phyloP scores from a whole-genome alignment of 345 rosid genomes.

The Zanthoxylum bungeanum region DNA sequence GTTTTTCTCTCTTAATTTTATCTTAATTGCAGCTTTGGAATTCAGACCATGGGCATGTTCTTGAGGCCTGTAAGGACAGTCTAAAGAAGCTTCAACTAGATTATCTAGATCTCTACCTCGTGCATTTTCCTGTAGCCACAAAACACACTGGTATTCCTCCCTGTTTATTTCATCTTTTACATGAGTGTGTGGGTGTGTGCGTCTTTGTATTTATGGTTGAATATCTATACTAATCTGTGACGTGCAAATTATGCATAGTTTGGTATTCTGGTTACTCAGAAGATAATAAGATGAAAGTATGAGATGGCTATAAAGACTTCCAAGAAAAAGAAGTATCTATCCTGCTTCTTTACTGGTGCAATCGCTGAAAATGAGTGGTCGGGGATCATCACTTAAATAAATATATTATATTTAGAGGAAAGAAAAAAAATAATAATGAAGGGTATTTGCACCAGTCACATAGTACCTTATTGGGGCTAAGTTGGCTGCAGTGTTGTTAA shows the following conservation, averaged over 20 bases:
- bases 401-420: neutral
- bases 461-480: neutral
- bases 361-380: neutral
- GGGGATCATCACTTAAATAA: neutral
- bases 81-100: constrained; percentile 84
- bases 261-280: neutral
- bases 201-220: neutral
- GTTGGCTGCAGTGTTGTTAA: too few relatives aligned
- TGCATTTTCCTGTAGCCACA: constrained; percentile 85
- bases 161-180: neutral
- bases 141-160: constrained; percentile 55
- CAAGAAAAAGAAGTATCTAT: neutral
- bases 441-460: neutral
- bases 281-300: neutral
- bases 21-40: constrained; percentile 71
- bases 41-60: constrained; percentile 88
- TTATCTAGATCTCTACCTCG: constrained; percentile 81
- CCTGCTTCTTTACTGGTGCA: neutral
- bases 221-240: neutral
- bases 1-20: neutral
- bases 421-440: too few relatives aligned
- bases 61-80: constrained; percentile 86
- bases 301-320: neutral
- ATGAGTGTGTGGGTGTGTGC: neutral
- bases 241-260: neutral